phyloP scores from a whole-genome alignment of 441 rosid species.

The Mallotus japonicus region DNA sequence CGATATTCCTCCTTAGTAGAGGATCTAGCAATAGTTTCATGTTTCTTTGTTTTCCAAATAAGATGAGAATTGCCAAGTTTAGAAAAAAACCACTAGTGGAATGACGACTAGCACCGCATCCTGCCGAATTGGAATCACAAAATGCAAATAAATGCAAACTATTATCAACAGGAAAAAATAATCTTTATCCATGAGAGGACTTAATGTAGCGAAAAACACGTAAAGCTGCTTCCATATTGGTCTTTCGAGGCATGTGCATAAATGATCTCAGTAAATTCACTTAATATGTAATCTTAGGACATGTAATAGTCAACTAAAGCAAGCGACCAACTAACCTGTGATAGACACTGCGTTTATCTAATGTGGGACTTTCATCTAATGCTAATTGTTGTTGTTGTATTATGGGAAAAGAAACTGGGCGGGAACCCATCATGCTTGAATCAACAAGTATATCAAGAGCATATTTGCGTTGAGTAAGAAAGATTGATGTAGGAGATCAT shows the following conservation, averaged over 20 bases:
- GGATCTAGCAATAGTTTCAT: too few relatives aligned
- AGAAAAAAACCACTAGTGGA: background rate
- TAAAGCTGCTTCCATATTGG: background rate
- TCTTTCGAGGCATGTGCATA: background rate
- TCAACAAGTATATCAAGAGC: background rate
- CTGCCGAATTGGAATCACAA: background rate
- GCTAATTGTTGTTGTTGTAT: background rate
- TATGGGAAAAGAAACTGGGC: background rate
- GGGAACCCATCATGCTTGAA: background rate
- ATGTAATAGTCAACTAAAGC: background rate
- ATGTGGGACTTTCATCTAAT: background rate
- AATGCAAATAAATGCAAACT: background rate
- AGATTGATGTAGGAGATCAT: background rate
- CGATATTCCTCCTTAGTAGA: too few relatives aligned
- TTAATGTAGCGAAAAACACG: background rate
- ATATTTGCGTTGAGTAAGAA: background rate
- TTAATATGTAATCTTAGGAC: background rate
- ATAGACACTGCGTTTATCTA: background rate
- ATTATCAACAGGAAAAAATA: background rate
- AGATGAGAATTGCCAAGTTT: too few relatives aligned
- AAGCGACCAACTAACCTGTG: background rate
- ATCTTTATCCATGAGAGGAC: background rate
- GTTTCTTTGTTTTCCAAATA: too few relatives aligned
- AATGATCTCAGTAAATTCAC: background rate
- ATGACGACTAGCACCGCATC: background rate